Evolutionary conservation across 2,329 filamentous ascomycete genomes (phyloP).

Genomic region (Paracamarosporium sp.): DNA sequence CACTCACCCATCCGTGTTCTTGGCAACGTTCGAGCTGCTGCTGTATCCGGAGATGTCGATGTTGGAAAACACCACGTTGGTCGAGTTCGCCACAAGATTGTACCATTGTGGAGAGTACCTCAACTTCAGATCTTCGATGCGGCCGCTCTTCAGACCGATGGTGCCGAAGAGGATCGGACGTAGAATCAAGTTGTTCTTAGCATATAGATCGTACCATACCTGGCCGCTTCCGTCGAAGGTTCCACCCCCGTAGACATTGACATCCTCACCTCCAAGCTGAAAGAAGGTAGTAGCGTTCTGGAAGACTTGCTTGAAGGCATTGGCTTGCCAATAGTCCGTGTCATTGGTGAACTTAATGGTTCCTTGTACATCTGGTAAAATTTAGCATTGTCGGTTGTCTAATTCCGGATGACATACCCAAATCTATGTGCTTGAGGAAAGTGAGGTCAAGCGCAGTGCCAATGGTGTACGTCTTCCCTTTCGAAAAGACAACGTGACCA

Average conservation of each 20-base stretch:
- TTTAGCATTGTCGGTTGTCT: constrained; percentile 3
- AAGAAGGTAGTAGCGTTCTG: constrained; percentile 74
- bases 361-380: constrained; percentile 60
- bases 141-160: constrained; percentile 64
- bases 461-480: constrained; percentile 64
- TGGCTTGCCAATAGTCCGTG: constrained; percentile 71
- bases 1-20: constrained; percentile 67
- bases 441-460: constrained; percentile 70
- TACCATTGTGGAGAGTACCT: constrained; percentile 69
- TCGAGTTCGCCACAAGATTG: constrained; percentile 70
- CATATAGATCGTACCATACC: constrained; percentile 69
- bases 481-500: constrained; percentile 66
- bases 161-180: constrained; percentile 66
- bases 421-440: constrained; percentile 68
- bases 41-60: constrained; percentile 66
- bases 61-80: constrained; percentile 68
- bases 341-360: constrained; percentile 70
- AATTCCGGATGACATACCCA: constrained; percentile 50
- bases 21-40: constrained; percentile 60
- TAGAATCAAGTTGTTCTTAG: constrained; percentile 62
- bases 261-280: constrained; percentile 68
- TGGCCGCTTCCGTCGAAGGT: constrained; percentile 70
- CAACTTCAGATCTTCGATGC: constrained; percentile 66
- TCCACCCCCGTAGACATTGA: constrained; percentile 72
- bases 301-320: constrained; percentile 69